Percentiles rank a stretch among this genome's conserved stretches.
Conservation (phyloP, 2,329 filamentous ascomycete genomes). For the Clonostachys chloroleuca region DNA sequence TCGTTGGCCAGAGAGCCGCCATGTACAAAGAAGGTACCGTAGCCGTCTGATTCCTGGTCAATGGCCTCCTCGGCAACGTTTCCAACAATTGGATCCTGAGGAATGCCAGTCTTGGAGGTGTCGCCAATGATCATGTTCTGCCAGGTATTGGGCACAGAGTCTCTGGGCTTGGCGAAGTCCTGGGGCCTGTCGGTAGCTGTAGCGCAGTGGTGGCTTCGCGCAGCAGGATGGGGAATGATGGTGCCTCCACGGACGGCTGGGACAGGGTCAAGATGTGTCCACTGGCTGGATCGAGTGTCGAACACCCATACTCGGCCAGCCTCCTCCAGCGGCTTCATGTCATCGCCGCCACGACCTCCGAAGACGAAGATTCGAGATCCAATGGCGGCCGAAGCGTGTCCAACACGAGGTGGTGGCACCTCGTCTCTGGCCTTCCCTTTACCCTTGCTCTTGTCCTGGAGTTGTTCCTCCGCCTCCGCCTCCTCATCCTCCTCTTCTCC, state of each 20-base stretch:
- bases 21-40: conserved; percentile 70
- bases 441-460: conserved; percentile 25
- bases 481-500: background rate
- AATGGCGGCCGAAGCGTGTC: conserved; percentile 66
- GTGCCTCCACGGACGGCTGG: conserved; percentile 33
- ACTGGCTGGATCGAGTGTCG: conserved; percentile 57
- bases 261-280: conserved; percentile 60
- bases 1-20: conserved; percentile 66
- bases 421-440: conserved; percentile 23
- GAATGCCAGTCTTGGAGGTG: conserved; percentile 47
- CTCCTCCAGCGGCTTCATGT: conserved; percentile 70
- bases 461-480: background rate
- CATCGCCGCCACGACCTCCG: conserved; percentile 68
- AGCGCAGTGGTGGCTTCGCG: conserved; percentile 69
- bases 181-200: conserved; percentile 53
- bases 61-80: conserved; percentile 52
- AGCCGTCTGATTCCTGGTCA: conserved; percentile 57
- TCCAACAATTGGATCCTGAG: conserved; percentile 55
- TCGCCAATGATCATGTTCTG: conserved; percentile 52
- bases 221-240: conserved; percentile 43
- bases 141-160: conserved; percentile 39
- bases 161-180: conserved; percentile 31
- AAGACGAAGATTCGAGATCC: conserved; percentile 73
- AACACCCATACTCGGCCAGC: conserved; percentile 72
- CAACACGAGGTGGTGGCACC: conserved; percentile 65